Conservation (phyloP, 495 filamentous ascomycete species). For the Oidiodendron maius region DNA sequence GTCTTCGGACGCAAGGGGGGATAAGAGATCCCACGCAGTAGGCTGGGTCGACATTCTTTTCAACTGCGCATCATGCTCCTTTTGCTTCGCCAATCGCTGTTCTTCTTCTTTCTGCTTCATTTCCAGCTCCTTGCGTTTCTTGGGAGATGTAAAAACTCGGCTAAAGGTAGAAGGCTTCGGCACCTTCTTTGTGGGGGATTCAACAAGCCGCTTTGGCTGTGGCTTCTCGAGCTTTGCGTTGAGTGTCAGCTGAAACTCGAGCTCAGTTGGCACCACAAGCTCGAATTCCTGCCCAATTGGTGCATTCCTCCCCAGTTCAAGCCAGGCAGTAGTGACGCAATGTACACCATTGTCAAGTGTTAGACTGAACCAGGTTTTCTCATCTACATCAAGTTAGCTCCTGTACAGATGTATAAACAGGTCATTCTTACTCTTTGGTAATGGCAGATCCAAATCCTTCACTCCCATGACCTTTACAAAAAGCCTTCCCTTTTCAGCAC, state of each 20-base stretch:
- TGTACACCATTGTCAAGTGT: constrained; percentile 96
- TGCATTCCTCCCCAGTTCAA: constrained; percentile 86
- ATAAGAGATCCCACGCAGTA: constrained; percentile 80
- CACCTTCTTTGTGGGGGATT: constrained; percentile 55
- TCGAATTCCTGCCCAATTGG: constrained; percentile 98
- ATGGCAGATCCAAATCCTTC: constrained; percentile 86
- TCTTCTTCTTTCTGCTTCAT: constrained; percentile 71
- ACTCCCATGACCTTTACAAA: constrained; percentile 98
- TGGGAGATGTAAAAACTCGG: constrained; percentile 86
- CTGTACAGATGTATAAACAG: neutral
- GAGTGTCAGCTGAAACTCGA: constrained; percentile 94
- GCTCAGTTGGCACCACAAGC: constrained; percentile 89
- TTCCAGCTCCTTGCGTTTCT: constrained; percentile 91
- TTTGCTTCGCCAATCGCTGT: constrained; percentile 55
- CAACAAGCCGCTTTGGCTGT: constrained; percentile 43
- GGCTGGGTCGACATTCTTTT: constrained; percentile 49
- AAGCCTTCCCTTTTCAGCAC: constrained; percentile 81
- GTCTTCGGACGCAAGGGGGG: constrained; percentile 78
- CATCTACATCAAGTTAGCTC: constrained; percentile 32
- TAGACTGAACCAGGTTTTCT: constrained; percentile 86
- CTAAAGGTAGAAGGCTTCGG: constrained; percentile 80
- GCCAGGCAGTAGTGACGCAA: constrained; percentile 93
- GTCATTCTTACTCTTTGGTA: constrained; percentile 70
- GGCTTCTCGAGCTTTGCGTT: constrained; percentile 90
- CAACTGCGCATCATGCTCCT: constrained; percentile 60